Evolutionary conservation across 805 yeast species (phyloP).

Genomic region (Kodamaea neixiangensis): DNA sequence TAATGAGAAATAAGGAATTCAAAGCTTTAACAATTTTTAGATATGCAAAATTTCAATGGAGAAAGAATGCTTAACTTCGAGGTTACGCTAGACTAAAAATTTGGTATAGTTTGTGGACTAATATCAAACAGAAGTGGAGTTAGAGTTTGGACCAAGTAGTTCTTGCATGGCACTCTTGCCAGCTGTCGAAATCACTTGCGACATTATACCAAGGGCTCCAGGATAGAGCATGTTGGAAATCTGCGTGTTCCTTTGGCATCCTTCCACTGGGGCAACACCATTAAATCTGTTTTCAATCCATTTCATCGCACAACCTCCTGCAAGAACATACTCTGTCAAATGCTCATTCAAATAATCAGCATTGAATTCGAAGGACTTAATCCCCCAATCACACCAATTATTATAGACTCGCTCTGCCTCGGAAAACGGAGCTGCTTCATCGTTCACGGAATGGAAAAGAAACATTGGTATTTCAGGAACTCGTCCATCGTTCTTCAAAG

Average conservation of each 20-base stretch:
- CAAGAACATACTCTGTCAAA: slow-evolving; percentile 15
- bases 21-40: too few species aligned
- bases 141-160: background rate
- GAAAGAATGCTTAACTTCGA: too few species aligned
- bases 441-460: slow-evolving; percentile 13
- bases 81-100: too few species aligned
- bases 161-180: background rate
- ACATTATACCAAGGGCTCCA: slow-evolving; percentile 25
- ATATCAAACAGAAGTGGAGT: background rate
- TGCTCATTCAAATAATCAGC: slow-evolving; percentile 15
- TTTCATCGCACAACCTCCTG: slow-evolving; percentile 16
- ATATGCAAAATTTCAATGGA: too few species aligned
- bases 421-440: slow-evolving; percentile 12
- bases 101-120: too few species aligned
- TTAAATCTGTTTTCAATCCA: slow-evolving; percentile 21
- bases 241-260: slow-evolving; percentile 41
- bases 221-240: slow-evolving; percentile 44
- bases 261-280: slow-evolving; percentile 17
- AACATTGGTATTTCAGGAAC: slow-evolving; percentile 14
- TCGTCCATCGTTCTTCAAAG: slow-evolving; percentile 11
- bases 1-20: too few species aligned
- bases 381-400: slow-evolving; percentile 13
- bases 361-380: slow-evolving; percentile 10
- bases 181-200: background rate
- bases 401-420: slow-evolving; percentile 10